Base-by-base conservation (phyloP, 805 yeast species). In the Zygosaccharomyces bisporus region DNA sequence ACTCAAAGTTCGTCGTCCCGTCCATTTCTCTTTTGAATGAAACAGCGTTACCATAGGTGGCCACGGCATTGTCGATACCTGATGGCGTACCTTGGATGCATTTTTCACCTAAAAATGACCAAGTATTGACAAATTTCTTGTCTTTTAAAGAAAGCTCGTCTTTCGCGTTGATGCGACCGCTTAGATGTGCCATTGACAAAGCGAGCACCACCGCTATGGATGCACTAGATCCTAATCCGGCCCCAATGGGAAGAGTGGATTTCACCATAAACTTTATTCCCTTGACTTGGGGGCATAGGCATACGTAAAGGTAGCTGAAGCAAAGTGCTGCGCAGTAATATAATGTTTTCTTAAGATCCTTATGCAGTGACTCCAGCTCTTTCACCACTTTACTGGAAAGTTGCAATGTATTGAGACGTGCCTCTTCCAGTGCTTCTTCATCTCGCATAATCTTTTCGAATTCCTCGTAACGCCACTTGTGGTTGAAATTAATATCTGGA, bases 71-170 rank as follows among this genome's bases (percentile, higher is more conserved):
- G 63, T 93, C 99, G 42, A 93, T 88, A 9, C 99, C 99, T 14
- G 95, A 83, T 6, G 99, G 99, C 55, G 86, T 89, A 1, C 98
- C 98, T 61, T 91, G 98, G 54, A 90, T 86, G 61, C 97, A 88
- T 61, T 83, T 84, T 64, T 93, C 99, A 30, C 97, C 98, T 70
- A 91, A 73, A 52, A 84, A 84, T 1, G 98, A 81, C 95, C 96
- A 90, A 5, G 72, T 67, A 52, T 91, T 91, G 48, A 93, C 80
- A 50, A 81, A 76, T n/a, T 70, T 65, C 19, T 81, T 72, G 42
- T 75, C 81, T 3, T 60, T 64, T 32, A 69, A 70, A 9, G 59
- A 48, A 1, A 69, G 53, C 14, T 67, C 60, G 3, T 54, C 60
- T 17, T 68, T 45, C 0, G 57, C 53, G 2, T 52, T 39, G 13